Percentiles rank a stretch among this genome's conserved stretches.
phyloP scores from a whole-genome alignment of 495 filamentous ascomycete species.

The Tuber melanosporum region DNA sequence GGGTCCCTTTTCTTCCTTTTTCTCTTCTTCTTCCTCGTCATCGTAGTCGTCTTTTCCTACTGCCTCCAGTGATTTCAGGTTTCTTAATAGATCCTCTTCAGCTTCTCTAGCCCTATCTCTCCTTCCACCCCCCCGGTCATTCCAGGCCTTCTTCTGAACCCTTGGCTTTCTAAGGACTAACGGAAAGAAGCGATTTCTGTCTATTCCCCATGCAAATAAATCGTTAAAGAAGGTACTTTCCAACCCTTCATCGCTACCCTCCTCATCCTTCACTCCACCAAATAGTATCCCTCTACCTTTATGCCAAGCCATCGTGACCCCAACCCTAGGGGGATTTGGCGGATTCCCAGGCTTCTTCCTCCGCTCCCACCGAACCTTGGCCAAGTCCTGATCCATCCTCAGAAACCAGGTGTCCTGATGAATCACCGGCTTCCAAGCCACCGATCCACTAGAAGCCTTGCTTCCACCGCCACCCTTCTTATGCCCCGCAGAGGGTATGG shows the following conservation, averaged over 20 bases:
- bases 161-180: slow-evolving; percentile 67
- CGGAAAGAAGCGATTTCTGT: slow-evolving; percentile 88
- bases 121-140: slow-evolving; percentile 50
- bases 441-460: slow-evolving; percentile 54
- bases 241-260: slow-evolving; percentile 88
- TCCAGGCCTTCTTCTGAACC: slow-evolving; percentile 52
- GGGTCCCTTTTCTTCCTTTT: slow-evolving; percentile 51
- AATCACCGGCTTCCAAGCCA: slow-evolving; percentile 63
- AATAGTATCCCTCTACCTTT: slow-evolving; percentile 89
- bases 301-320: slow-evolving; percentile 85
- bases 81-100: slow-evolving; percentile 81
- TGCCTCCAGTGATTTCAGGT: slow-evolving; percentile 71
- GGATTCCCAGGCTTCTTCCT: slow-evolving; percentile 86
- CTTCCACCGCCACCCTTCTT: slow-evolving; percentile 54
- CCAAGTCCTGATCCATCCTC: slow-evolving; percentile 63
- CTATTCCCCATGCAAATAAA: slow-evolving; percentile 84
- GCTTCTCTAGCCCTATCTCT: slow-evolving; percentile 69
- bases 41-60: slow-evolving; percentile 57
- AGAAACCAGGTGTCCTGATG: slow-evolving; percentile 95
- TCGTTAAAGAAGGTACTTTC: slow-evolving; percentile 93
- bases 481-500: slow-evolving; percentile 44
- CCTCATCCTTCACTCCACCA: slow-evolving; percentile 89
- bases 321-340: slow-evolving; percentile 75
- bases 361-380: slow-evolving; percentile 79
- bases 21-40: slow-evolving; percentile 46